Evolutionary conservation across 2,329 filamentous ascomycete genomes (phyloP).

Genomic region (Lachnellula arida): DNA sequence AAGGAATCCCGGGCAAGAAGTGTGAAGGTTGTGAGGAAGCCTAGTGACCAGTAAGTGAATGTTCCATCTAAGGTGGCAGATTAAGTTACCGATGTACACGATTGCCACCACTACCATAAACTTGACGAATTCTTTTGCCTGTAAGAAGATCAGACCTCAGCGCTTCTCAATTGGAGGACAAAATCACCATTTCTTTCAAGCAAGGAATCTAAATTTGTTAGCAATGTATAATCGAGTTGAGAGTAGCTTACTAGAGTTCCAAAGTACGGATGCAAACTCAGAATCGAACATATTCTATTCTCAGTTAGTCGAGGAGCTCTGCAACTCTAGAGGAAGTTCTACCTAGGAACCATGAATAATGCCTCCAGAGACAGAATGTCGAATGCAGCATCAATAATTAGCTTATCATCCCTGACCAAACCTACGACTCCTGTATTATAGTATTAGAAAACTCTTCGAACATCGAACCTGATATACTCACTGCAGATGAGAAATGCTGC

Average conservation of each 20-base stretch:
- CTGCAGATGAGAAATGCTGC: constrained; percentile 65
- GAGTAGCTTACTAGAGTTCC: constrained; percentile 57
- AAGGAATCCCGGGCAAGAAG: constrained; percentile 69
- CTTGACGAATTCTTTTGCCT: constrained; percentile 82
- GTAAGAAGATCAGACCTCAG: constrained; percentile 2
- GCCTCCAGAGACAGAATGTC: constrained; percentile 87
- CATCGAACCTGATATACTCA: constrained; percentile 39
- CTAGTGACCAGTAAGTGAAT: constrained; percentile 24
- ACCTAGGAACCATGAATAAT: constrained; percentile 78
- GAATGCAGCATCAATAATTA: constrained; percentile 74
- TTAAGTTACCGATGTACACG: constrained; percentile 62
- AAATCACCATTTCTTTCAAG: constrained; percentile 76
- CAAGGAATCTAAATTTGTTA: constrained; percentile 61
- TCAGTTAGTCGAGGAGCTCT: constrained; percentile 5
- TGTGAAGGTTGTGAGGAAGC: constrained; percentile 84
- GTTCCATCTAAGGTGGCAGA: not conserved
- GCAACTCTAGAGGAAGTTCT: constrained; percentile 9
- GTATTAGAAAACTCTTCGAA: too few species aligned
- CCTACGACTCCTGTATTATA: constrained; percentile 57
- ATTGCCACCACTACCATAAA: constrained; percentile 77
- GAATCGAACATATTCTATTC: constrained; percentile 71
- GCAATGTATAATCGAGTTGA: constrained; percentile 3
- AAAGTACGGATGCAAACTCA: constrained; percentile 86
- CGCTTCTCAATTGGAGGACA: not conserved
- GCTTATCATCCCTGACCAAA: constrained; percentile 51